Percentiles rank a stretch among this genome's conserved stretches.
These are phyloP conservation scores for Leccinum truebloodii DNA, from an alignment of 768 basidiomycete genomes.

Conservation along the genomic window DNA sequence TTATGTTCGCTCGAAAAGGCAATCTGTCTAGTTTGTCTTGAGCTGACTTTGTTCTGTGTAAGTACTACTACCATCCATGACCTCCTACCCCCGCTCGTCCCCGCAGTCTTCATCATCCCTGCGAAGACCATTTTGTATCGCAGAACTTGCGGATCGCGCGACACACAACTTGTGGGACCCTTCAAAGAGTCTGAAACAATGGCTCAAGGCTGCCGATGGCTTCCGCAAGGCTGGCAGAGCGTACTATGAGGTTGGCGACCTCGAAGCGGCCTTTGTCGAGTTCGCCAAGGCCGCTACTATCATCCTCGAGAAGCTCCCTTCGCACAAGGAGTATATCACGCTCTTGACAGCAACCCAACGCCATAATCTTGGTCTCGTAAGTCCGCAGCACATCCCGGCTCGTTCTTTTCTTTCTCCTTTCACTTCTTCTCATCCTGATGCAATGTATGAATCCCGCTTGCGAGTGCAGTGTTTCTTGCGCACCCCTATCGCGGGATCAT, in stretches of 20 bases:
- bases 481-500: neutral
- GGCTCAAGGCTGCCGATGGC: conserved; percentile 64
- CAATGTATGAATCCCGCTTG: neutral
- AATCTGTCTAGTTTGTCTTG: conserved; percentile 1
- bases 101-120: conserved; percentile 18
- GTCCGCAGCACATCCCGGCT: conserved; percentile 36
- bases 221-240: conserved; percentile 57
- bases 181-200: conserved; percentile 60
- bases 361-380: conserved; percentile 66
- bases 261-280: conserved; percentile 71
- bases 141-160: conserved; percentile 65
- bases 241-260: conserved; percentile 49
- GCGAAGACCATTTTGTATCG: conserved; percentile 58
- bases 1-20: conserved; percentile 21
- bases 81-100: conserved; percentile 20
- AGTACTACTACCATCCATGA: conserved; percentile 18
- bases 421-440: conserved; percentile 5
- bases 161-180: conserved; percentile 58
- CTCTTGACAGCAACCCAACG: conserved; percentile 59
- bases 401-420: neutral
- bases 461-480: neutral
- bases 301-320: conserved; percentile 76
- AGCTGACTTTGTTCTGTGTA: neutral
- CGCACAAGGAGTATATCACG: conserved; percentile 63
- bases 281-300: conserved; percentile 75